phyloP scores from a whole-genome alignment of 495 filamentous ascomycete genomes.

The Xylaria scruposa region DNA sequence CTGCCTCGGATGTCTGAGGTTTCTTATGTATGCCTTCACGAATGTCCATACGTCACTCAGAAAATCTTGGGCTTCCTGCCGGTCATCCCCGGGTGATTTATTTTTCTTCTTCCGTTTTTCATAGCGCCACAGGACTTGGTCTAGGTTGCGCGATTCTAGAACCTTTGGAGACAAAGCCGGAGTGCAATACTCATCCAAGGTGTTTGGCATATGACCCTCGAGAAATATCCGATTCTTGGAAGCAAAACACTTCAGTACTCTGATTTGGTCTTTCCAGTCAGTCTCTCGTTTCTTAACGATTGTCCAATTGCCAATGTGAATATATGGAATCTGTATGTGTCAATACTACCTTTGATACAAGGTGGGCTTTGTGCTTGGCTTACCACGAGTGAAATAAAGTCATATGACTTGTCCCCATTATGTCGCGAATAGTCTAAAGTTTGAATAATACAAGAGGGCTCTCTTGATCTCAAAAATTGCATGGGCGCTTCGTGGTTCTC shows the following conservation, averaged over 20 bases:
- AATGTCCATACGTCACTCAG: not conserved
- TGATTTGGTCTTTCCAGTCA: not conserved
- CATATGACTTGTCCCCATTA: not conserved
- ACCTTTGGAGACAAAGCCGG: not conserved
- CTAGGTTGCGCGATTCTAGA: not conserved
- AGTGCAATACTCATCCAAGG: constrained; percentile 16
- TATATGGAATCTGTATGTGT: not conserved
- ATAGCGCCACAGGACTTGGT: constrained; percentile 10
- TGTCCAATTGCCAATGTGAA: not conserved
- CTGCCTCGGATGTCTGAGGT: not conserved
- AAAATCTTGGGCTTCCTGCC: not conserved
- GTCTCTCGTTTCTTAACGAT: not conserved
- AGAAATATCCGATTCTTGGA: not conserved
- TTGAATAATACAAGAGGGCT: not conserved
- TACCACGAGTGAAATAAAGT: constrained; percentile 8
- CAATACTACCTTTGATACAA: not conserved
- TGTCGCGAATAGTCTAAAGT: no score
- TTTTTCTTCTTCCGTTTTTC: not conserved
- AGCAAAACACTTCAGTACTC: not conserved
- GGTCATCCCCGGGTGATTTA: no score
- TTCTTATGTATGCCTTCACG: not conserved
- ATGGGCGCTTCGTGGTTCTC: not conserved
- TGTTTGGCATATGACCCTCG: not conserved
- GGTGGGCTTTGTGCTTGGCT: not conserved
- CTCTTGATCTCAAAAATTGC: not conserved